A percentile compares a stretch with the other conserved stretches of the same genome.
Evolutionary conservation across 768 basidiomycete species (phyloP).

Genomic region (Xanthoconium purpureum): DNA sequence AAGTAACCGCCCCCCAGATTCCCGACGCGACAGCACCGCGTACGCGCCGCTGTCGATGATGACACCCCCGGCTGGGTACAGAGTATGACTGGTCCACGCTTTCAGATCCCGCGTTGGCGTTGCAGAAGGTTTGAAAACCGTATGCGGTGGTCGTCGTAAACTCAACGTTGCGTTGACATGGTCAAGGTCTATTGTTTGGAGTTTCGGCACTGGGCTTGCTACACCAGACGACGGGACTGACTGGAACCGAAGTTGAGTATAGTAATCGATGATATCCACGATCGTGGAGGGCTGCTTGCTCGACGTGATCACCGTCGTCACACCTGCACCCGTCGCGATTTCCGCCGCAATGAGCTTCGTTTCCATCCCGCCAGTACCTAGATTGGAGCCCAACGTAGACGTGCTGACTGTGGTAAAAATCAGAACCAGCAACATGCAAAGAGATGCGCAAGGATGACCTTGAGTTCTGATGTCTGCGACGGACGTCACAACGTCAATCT

Average conservation of each 20-base stretch:
- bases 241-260: constrained; percentile 43
- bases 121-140: constrained; percentile 74
- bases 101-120: constrained; percentile 83
- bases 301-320: constrained; percentile 85
- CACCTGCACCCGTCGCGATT: constrained; percentile 93
- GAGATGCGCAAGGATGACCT: constrained; percentile 46
- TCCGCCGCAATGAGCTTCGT: constrained; percentile 98
- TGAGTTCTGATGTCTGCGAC: constrained; percentile 75
- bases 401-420: constrained; percentile 67
- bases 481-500: constrained; percentile 80
- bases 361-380: constrained; percentile 99
- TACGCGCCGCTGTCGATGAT: constrained; percentile 90
- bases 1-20: constrained; percentile 89
- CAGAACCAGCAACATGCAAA: neutral
- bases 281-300: constrained; percentile 77
- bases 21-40: constrained; percentile 74
- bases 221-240: constrained; percentile 35
- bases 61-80: constrained; percentile 84
- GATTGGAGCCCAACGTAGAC: constrained; percentile 83
- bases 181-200: constrained; percentile 24
- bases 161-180: constrained; percentile 21
- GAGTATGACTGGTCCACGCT: constrained; percentile 95
- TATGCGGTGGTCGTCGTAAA: constrained; percentile 70
- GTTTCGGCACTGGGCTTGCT: constrained; percentile 26
- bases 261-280: constrained; percentile 77